Percentiles rank a stretch among this genome's conserved stretches.
Evolutionary conservation across 805 yeast species (phyloP).

Genomic region (Tetrapisispora fleetii): DNA sequence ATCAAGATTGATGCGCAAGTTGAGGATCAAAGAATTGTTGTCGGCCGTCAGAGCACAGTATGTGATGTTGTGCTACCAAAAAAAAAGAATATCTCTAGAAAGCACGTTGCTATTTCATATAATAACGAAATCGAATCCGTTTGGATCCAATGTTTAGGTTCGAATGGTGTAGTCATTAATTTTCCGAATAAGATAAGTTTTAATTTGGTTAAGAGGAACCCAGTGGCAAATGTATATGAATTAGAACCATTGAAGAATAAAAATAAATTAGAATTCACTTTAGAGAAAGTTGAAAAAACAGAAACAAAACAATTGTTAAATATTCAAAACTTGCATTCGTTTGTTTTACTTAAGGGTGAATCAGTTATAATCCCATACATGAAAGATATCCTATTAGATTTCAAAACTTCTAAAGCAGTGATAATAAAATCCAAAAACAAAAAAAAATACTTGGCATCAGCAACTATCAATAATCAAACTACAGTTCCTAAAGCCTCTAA

Average conservation of each 20-base stretch:
- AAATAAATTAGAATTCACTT: background rate
- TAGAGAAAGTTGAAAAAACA: background rate
- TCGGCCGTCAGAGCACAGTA: constrained; percentile 25
- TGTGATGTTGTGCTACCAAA: constrained; percentile 27
- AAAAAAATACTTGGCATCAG: background rate
- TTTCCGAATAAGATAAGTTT: constrained; percentile 42
- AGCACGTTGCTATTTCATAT: constrained; percentile 32
- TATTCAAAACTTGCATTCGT: constrained; percentile 17
- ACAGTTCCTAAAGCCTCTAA: background rate
- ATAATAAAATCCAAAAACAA: background rate
- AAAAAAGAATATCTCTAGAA: constrained; percentile 25
- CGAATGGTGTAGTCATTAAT: constrained; percentile 65
- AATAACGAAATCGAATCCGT: constrained; percentile 33
- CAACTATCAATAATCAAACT: background rate
- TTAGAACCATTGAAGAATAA: constrained; percentile 9
- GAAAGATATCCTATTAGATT: constrained; percentile 53
- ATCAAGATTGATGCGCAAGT: background rate
- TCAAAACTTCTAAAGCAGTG: constrained; percentile 37
- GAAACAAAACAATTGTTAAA: constrained; percentile 14
- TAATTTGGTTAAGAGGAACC: constrained; percentile 17
- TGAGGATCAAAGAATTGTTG: constrained; percentile 14
- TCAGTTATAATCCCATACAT: constrained; percentile 53
- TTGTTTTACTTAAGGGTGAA: constrained; percentile 47
- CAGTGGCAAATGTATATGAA: constrained; percentile 16
- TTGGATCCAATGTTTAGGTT: constrained; percentile 62